A percentile compares a stretch with the other conserved stretches of the same genome.
Evolutionary conservation across 2,329 filamentous ascomycete species (phyloP).

Genomic region (Alternaria triticina): DNA sequence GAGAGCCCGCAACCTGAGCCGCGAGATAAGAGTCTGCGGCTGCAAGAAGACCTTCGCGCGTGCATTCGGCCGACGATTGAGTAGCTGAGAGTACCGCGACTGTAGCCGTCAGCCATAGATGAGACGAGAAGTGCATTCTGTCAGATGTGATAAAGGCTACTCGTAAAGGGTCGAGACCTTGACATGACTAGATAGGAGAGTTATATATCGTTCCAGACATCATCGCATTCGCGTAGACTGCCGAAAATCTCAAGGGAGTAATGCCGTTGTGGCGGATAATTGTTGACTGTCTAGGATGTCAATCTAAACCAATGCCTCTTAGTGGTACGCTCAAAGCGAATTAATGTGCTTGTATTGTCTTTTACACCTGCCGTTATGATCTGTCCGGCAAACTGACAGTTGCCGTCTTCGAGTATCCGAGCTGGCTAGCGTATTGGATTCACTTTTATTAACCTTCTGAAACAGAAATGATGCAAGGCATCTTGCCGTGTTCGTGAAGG

Average conservation of each 20-base stretch:
- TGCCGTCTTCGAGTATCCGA: background rate
- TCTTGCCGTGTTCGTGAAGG: background rate
- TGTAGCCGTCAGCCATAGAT: background rate
- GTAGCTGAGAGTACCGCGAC: background rate
- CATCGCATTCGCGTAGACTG: background rate
- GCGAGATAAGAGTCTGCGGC: slow-evolving; percentile 32
- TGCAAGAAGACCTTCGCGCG: slow-evolving; percentile 33
- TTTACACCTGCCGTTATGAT: background rate
- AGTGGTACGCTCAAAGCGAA: slow-evolving; percentile 24
- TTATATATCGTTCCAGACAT: background rate
- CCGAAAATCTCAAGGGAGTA: slow-evolving; percentile 1
- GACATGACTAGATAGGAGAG: background rate
- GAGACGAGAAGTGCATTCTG: background rate
- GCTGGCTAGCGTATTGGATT: background rate
- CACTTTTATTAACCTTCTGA: background rate
- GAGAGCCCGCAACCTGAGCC: slow-evolving; percentile 30
- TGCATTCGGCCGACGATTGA: slow-evolving; percentile 25
- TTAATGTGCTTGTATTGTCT: slow-evolving; percentile 6
- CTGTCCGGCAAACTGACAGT: background rate
- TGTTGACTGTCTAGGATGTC: slow-evolving; percentile 1
- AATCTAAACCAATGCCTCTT: slow-evolving; percentile 22
- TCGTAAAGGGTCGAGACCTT: background rate
- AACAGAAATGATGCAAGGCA: background rate
- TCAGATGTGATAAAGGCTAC: background rate
- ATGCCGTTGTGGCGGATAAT: slow-evolving; percentile 18